Conservation (phyloP, 1,284 basidiomycete genomes). For the Peniophora sp. region DNA sequence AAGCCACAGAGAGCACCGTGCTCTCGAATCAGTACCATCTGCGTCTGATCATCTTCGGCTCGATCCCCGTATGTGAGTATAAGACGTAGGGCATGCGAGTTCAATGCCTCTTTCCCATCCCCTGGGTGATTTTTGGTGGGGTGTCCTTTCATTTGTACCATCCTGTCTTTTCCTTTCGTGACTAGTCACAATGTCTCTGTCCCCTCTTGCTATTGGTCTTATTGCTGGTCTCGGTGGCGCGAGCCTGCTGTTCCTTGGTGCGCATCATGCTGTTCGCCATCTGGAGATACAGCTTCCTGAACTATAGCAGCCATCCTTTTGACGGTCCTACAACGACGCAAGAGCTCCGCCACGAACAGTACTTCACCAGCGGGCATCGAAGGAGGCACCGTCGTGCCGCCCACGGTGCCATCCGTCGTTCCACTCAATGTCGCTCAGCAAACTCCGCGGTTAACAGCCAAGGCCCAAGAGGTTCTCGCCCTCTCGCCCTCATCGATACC, state of each 20-base stretch:
- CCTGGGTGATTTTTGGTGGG: not conserved
- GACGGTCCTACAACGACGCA: not conserved
- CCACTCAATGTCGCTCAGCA: not conserved
- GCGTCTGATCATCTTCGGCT: too few species aligned
- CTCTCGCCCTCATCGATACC: not conserved
- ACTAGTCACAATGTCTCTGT: not conserved
- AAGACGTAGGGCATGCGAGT: too few species aligned
- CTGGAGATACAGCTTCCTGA: not conserved
- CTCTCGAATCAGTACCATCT: too few species aligned
- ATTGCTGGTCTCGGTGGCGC: slow-evolving; percentile 13
- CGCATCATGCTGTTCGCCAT: not conserved
- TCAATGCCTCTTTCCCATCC: too few species aligned
- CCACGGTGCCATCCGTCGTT: not conserved
- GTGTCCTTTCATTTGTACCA: slow-evolving; percentile 7
- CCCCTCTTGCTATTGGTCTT: not conserved
- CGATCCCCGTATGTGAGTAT: too few species aligned
- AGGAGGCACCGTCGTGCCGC: not conserved
- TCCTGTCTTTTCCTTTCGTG: slow-evolving; percentile 9
- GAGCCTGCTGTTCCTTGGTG: slow-evolving; percentile 16
- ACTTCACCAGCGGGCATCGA: too few species aligned
- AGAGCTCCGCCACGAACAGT: too few species aligned
- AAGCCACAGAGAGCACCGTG: too few species aligned
- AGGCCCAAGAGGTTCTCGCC: too few species aligned
- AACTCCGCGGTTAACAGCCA: too few species aligned
- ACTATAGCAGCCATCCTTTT: not conserved